These are phyloP conservation scores for Asterophora lycoperdoides DNA, from an alignment of 768 basidiomycete species.

Conservation along the genomic window DNA sequence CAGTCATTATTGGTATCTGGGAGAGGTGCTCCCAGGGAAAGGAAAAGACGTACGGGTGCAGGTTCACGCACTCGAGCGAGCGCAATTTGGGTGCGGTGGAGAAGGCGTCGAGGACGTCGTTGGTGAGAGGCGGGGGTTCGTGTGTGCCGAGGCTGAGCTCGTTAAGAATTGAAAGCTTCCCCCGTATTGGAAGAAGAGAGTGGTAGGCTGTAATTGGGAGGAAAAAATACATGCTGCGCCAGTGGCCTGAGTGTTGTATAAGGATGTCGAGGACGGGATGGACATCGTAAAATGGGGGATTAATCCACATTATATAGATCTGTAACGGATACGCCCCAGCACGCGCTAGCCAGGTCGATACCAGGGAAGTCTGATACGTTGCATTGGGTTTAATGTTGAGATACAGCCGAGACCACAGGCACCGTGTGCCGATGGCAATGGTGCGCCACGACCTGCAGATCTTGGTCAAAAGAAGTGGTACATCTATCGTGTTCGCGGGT, in stretches of 20 bases:
- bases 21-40: conserved; percentile 19
- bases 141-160: conserved; percentile 21
- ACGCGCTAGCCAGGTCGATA: conserved; percentile 19
- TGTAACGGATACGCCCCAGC: conserved; percentile 18
- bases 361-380: conserved; percentile 14
- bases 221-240: conserved; percentile 20
- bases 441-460: conserved; percentile 38
- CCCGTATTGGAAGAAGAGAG: conserved; percentile 16
- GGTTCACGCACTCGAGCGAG: conserved; percentile 22
- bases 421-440: conserved; percentile 35
- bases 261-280: conserved; percentile 21
- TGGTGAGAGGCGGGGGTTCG: conserved; percentile 3
- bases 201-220: conserved; percentile 17
- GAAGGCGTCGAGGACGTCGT: conserved; percentile 15
- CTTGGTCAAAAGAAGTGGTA: conserved; percentile 35
- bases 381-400: conserved; percentile 22
- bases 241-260: conserved; percentile 17
- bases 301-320: conserved; percentile 22
- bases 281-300: conserved; percentile 16
- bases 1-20: conserved; percentile 18
- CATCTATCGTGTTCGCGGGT: conserved; percentile 30
- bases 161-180: conserved; percentile 17
- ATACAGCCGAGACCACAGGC: conserved; percentile 38
- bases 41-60: conserved; percentile 19
- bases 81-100: conserved; percentile 16